phyloP scores from a whole-genome alignment of 306 rosid genomes.

The Delonix regia region DNA sequence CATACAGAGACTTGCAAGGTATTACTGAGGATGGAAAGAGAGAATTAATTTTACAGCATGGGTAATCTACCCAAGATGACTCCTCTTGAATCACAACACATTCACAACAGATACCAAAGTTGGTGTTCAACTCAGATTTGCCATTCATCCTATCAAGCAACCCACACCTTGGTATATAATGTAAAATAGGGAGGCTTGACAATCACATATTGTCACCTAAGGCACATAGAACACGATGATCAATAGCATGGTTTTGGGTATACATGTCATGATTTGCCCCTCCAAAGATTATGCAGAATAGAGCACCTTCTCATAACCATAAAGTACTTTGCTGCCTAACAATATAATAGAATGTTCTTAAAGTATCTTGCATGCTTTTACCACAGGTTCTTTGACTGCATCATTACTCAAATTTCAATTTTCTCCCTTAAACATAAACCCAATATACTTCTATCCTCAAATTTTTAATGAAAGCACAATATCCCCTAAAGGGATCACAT shows the following conservation, averaged over 20 bases:
- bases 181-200: neutral
- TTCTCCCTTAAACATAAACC: neutral
- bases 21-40: constrained; percentile 13
- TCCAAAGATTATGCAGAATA: neutral
- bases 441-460: neutral
- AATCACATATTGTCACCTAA: neutral
- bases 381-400: neutral
- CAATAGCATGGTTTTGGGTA: constrained; percentile 1
- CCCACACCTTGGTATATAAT: neutral
- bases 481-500: neutral
- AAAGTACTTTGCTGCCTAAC: neutral
- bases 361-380: neutral
- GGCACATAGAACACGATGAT: neutral
- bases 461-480: neutral
- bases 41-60: constrained; percentile 20
- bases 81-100: constrained; percentile 8
- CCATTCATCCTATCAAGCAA: neutral
- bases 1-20: constrained; percentile 2
- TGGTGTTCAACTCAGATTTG: neutral
- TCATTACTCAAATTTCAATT: neutral
- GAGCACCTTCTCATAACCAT: neutral
- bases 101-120: constrained; percentile 16
- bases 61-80: constrained; percentile 12
- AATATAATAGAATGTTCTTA: neutral
- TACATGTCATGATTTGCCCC: constrained; percentile 9